phyloP scores from a whole-genome alignment of 192 early-diverging fungal species.

The Haplosporangium gracile region DNA sequence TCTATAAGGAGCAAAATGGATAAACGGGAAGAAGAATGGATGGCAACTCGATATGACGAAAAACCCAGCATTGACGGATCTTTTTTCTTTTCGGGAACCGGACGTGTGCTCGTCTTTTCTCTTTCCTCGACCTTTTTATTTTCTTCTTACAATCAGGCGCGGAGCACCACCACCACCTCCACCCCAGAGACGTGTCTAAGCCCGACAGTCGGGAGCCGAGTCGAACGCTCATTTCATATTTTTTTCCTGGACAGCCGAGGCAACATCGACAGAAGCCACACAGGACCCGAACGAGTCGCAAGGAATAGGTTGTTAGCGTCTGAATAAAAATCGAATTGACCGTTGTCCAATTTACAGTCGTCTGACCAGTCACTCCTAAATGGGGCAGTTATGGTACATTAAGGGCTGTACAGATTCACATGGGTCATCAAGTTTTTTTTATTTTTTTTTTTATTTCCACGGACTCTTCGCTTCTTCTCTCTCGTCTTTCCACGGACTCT shows the following conservation, averaged over 20 bases:
- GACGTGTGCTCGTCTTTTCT: conserved; percentile 20
- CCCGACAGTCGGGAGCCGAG: not conserved
- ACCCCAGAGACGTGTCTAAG: conserved; percentile 54
- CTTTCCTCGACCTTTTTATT: conserved; percentile 18
- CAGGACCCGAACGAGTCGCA: not conserved
- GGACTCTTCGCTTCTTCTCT: not conserved
- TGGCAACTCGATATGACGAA: conserved; percentile 1
- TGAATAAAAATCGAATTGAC: not conserved
- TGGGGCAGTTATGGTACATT: not conserved
- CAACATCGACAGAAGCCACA: not conserved
- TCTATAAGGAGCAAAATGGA: conserved; percentile 5
- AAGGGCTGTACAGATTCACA: conserved; percentile 4
- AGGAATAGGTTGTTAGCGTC: too few species aligned
- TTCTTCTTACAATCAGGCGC: conserved; percentile 19
- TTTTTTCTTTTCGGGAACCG: conserved; percentile 45
- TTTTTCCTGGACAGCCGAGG: not conserved
- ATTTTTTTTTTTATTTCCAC: not conserved
- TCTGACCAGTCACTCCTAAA: not conserved
- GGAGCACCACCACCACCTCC: conserved; percentile 55
- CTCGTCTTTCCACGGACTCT: conserved; percentile 1
- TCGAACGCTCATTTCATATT: not conserved
- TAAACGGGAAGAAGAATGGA: conserved; percentile 1
- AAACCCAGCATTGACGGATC: conserved; percentile 44
- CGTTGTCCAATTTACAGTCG: not conserved
- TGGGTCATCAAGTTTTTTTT: not conserved